Evolutionary conservation across 306 rosid species (phyloP).

Genomic region (Gastrolobium villosum): DNA sequence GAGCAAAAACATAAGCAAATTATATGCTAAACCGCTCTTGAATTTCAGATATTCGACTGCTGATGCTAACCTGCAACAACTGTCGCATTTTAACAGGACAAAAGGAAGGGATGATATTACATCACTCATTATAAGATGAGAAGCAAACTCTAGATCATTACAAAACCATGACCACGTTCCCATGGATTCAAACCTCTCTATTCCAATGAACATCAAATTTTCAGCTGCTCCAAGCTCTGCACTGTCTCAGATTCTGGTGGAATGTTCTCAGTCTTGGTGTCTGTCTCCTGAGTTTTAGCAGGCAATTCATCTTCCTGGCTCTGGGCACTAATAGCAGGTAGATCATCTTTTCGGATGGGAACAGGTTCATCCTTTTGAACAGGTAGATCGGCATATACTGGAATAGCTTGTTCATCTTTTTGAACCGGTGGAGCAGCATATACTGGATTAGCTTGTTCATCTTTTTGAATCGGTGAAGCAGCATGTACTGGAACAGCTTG

Average conservation of each 20-base stretch:
- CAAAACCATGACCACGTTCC: slow-evolving; percentile 61
- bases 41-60: slow-evolving; percentile 62
- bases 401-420: slow-evolving; percentile 53
- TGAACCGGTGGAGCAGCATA: slow-evolving; percentile 76
- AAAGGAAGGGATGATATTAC: slow-evolving; percentile 51
- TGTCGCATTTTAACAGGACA: slow-evolving; percentile 63
- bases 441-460: slow-evolving; percentile 67
- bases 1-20: slow-evolving; percentile 41
- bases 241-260: slow-evolving; percentile 56
- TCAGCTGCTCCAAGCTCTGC: slow-evolving; percentile 72
- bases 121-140: slow-evolving; percentile 66
- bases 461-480: no score
- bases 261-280: slow-evolving; percentile 47
- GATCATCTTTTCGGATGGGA: slow-evolving; percentile 32
- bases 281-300: slow-evolving; percentile 51
- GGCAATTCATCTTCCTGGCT: slow-evolving; percentile 44
- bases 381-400: background rate
- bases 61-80: slow-evolving; percentile 77
- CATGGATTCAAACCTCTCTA: slow-evolving; percentile 45
- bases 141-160: slow-evolving; percentile 60
- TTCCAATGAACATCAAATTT: slow-evolving; percentile 66
- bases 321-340: slow-evolving; percentile 38
- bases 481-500: slow-evolving; percentile 72
- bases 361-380: slow-evolving; percentile 45
- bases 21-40: slow-evolving; percentile 57